Conservation (phyloP, 176 grass and related monocot genomes). For the Zea mays region Zm-B73-REFERENCE-NAM-5.0 NC_050103.1:15036001-15036500, state of each 20-base stretch:
- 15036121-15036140: conserved; percentile 20
- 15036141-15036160: conserved; percentile 3
- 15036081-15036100: conserved; percentile 18
- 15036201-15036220: not conserved
- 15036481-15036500: no score
- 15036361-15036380: not conserved
- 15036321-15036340: not conserved
- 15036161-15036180: not conserved
- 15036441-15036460: not conserved
- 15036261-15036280: not conserved
- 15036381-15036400: no score
- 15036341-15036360: not conserved
- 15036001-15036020: not conserved
- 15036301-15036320: not conserved
- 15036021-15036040: not conserved
- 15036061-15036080: not conserved
- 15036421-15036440: not conserved
- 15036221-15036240: not conserved
- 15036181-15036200: not conserved
- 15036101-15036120: conserved; percentile 21
- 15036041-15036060: not conserved
- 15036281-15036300: not conserved
- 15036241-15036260: not conserved
- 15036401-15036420: not conserved
- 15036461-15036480: not conserved